Base-by-base conservation (phyloP, 2,329 filamentous ascomycete species). In the Incumbomyces lentus region DNA sequence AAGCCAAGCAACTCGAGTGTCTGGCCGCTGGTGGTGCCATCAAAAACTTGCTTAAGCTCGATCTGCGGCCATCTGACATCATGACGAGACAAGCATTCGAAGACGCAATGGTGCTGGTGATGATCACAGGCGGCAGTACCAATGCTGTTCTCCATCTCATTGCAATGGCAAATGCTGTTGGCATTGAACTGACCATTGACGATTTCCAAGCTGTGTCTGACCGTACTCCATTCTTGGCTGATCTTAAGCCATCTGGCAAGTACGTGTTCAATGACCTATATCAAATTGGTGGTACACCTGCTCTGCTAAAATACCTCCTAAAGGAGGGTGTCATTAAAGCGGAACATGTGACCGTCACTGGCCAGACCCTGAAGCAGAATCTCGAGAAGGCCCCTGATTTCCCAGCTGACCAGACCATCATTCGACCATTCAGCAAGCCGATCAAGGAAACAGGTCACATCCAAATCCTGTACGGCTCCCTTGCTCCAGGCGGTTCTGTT, bases 121-220 rank as follows among this genome's bases (percentile, higher is more conserved):
- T 82, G 62, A 83, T 90, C 57, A 84, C 86, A 2, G 86, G 86
- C 45, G 86, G 86, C 52, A 88, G 84, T 59, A 92, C 86, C 54
- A 92, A 92, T 64, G 86, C 86, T 33, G 86, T 92, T 31, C 77
- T 92, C 38, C 86, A 92, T 64, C 67, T 92, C 40, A 86, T 92
- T 60, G 86, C 86, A 59, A 88, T 90, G 48, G 86, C 86, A 50
- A 82, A 90, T 66, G 76, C 82, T 5, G 84, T 87, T 17, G 86
- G 84, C 58, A 75, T 92, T 62, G 84, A 86, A 65, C 76, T 92
- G 46, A 86, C 82, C 39, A 82, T 92, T 49, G 86, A 92, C 57
- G 86, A 92, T 67, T 90, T 90, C 78, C 86, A 92, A 68, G 70
- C 75, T 56, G 83, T 90, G 41, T 87, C 84, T 0, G 81, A 92